A percentile compares a stretch with the other conserved stretches of the same genome.
Evolutionary conservation across 2,329 filamentous ascomycete species (phyloP).

Genomic region (Xylaria sp.): DNA sequence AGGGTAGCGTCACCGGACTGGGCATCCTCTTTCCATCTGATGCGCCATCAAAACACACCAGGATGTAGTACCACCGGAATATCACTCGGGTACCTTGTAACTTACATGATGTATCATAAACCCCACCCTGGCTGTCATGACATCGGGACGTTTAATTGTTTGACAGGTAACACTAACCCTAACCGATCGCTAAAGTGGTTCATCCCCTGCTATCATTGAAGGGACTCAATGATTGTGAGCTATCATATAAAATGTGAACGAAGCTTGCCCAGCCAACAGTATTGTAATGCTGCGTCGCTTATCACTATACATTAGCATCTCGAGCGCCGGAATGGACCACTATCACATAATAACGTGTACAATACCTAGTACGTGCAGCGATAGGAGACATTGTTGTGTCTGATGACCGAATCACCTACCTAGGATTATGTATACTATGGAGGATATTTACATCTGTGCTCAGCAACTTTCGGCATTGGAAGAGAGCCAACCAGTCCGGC

Average conservation of each 20-base stretch:
- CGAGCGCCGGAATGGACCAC: background rate
- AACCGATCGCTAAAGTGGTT: background rate
- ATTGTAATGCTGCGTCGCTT: background rate
- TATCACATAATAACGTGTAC: conserved; percentile 22
- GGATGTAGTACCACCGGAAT: background rate
- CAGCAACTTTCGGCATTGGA: conserved; percentile 22
- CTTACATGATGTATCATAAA: background rate
- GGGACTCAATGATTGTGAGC: background rate
- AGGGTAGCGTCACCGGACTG: background rate
- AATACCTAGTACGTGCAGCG: conserved; percentile 1
- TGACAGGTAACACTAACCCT: background rate
- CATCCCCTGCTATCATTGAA: background rate
- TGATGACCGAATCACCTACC: conserved; percentile 25
- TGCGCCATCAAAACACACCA: background rate
- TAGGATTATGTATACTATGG: background rate
- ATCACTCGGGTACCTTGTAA: background rate
- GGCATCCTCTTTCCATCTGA: background rate
- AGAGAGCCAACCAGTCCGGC: conserved; percentile 28
- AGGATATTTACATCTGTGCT: background rate
- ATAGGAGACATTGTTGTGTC: conserved; percentile 8
- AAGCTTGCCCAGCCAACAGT: background rate
- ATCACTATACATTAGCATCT: background rate
- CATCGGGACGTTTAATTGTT: background rate
- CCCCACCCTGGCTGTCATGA: background rate
- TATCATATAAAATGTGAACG: background rate